Base-by-base conservation (phyloP, 2,329 filamentous ascomycete genomes). In the Ophiosphaerella herpotricha region DNA sequence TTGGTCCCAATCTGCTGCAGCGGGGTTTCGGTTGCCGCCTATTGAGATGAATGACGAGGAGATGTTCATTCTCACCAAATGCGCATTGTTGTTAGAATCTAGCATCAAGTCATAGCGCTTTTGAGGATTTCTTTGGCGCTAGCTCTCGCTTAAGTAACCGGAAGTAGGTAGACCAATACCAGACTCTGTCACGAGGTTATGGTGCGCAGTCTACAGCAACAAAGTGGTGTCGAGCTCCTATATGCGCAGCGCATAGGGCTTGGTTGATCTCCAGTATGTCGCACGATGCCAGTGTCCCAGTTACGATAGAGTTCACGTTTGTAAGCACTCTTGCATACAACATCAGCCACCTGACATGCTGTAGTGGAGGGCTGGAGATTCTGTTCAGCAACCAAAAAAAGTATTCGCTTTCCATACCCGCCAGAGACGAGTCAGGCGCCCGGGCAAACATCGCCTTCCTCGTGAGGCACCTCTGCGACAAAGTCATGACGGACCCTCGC, bases 11-110 rank as follows among this genome's bases (percentile, higher is more conserved):
- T 97, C 93, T 24, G 93, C 92, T 24, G 91, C 89, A 13, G 88
- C 86, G 14, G 93, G 89, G 66, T 97, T 90, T 63, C 93, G 83
- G 74, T 97, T 99, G 39, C 91, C 93, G 53, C 94, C 94, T 55
- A 87, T 85, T 39, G 90, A 87, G 60, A 94, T 79, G 63, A 82
- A 85, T 37, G 80, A 77, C 2, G 62, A 34, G 23, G 55, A 55
- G 7, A 68, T 55, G 54, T 66, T 52, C 70, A 73, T 73, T 43
- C 34, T 71, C 42, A 21, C 45, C 49, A 34, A 11, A 41, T 45
- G 50, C 55, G 45, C 39, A 52, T 52, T 50, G 52, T 50, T 33
- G 52, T 50, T 47, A 52, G 48, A 38, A 36, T 41, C 48, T 47
- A 42, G 32, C 50, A 47, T 42, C 48, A 57, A 63, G 58, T 61